Evolutionary conservation across 352 stramenopile species (phyloP).

Genomic region (Pythium chondricola): DNA sequence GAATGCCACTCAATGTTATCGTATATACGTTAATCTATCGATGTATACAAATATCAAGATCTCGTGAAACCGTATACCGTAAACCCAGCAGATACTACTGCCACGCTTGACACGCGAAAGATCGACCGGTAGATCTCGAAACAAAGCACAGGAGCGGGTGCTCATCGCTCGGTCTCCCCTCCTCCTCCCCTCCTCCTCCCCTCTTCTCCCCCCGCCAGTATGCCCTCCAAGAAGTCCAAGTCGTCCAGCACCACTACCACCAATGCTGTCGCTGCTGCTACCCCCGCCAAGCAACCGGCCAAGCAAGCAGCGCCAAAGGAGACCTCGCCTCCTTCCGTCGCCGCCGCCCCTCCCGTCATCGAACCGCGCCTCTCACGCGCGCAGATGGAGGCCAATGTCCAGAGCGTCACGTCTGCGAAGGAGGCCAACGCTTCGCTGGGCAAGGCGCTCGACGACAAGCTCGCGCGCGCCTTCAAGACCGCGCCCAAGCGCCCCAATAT

Average conservation of each 20-base stretch:
- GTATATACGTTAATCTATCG: too few species aligned
- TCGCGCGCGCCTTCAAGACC: constrained; percentile 59
- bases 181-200: too few species aligned
- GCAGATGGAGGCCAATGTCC: constrained; percentile 45
- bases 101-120: constrained; percentile 5
- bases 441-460: constrained; percentile 72
- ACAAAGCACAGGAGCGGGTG: neutral
- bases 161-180: neutral
- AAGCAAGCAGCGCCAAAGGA: too few species aligned
- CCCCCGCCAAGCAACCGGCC: too few species aligned
- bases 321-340: too few species aligned
- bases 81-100: neutral
- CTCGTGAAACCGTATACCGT: neutral
- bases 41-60: too few species aligned
- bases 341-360: neutral
- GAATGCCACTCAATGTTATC: too few species aligned
- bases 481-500: constrained; percentile 53
- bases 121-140: constrained; percentile 1
- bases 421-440: constrained; percentile 43
- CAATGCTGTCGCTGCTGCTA: neutral
- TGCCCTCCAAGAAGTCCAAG: constrained; percentile 10
- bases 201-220: neutral
- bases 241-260: neutral
- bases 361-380: constrained; percentile 21
- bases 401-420: constrained; percentile 28